Evolutionary conservation across 176 grass and related monocot species (phyloP), one percentile per base, ranked within the genome.

Genomic region (Carex kokanica): DNA sequence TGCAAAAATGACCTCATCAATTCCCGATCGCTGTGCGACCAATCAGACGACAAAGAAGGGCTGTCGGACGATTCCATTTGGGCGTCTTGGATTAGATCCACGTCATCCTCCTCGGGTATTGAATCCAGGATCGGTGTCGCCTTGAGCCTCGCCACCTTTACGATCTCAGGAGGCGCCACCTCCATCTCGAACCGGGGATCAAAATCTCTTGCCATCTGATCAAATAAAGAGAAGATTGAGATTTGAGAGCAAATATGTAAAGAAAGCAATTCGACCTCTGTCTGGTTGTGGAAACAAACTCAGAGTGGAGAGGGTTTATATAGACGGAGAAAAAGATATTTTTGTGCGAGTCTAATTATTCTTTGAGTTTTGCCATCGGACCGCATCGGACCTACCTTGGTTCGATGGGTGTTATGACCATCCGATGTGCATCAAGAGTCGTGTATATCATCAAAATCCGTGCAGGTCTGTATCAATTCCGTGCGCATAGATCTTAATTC

Each of bases 141-240:
- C 79, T 85, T 84, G 27, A 20, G 58, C 80, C 77, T 80, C 4
- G 81, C 87, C 6, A 92, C 81, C 55, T 71, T 8, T n/a, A 89
- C 60, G 27, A 86, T 82, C 77, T 83, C 70, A 53, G 88, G 88
- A 7, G 87, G 90, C 1, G 84, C 78, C 8, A 63, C 62, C 79
- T 91, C 86, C 6, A 85, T 64, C 0, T 71, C 82, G 7, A 86
- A 86, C 8, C 67, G 29, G 56, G 84, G 60, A 31, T 64, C 74
- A 40, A 41, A 51, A 59, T 54, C 29, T 49, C 67, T 70, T 29
- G 78, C 85, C 77, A 81, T 81, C 3, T 51, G 9, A 2, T 7
- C 3, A 16, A 43, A 36, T 60, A 53, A 11, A 64, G 53, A 52
- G 25, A 41, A 73, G 67, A 58, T 25, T 5, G 45, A 61, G 43